A percentile compares a stretch with the other conserved stretches of the same genome.
These are phyloP conservation scores for Melanopsichium pennsylvanicum DNA, from an alignment of 1,284 basidiomycete species.

Conservation along the genomic window DNA sequence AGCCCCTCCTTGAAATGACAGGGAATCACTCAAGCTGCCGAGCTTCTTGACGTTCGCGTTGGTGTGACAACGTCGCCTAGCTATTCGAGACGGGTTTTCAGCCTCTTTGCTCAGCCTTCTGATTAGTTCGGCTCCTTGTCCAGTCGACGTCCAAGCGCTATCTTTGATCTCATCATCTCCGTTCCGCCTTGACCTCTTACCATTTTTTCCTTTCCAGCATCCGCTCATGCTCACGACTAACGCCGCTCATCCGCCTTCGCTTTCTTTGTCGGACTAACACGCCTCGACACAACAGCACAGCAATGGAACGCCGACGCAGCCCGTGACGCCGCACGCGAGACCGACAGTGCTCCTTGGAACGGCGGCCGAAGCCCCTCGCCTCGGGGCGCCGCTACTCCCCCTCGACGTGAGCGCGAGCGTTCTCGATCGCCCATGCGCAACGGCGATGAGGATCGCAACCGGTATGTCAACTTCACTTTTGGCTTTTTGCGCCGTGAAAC, in stretches of 20 bases:
- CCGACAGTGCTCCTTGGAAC: constrained; percentile 43
- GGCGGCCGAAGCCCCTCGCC: constrained; percentile 47
- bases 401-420: constrained; percentile 51
- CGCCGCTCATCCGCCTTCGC: constrained; percentile 18
- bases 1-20: no score
- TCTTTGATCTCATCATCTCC: neutral
- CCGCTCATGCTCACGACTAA: constrained; percentile 16
- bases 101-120: neutral
- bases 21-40: no score
- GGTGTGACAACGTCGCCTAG: no score
- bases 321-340: constrained; percentile 48
- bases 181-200: neutral
- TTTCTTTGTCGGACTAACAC: constrained; percentile 19
- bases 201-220: neutral
- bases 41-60: no score
- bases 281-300: constrained; percentile 40
- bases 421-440: constrained; percentile 34
- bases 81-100: no score
- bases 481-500: no score
- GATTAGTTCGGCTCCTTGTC: no score
- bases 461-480: constrained; percentile 38
- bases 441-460: constrained; percentile 36
- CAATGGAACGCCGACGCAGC: constrained; percentile 53
- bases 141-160: no score
- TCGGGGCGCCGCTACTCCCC: constrained; percentile 44